These are phyloP conservation scores for Ophiostoma angusticollis DNA, from an alignment of 2,329 filamentous ascomycete genomes.

Conservation along the genomic window DNA sequence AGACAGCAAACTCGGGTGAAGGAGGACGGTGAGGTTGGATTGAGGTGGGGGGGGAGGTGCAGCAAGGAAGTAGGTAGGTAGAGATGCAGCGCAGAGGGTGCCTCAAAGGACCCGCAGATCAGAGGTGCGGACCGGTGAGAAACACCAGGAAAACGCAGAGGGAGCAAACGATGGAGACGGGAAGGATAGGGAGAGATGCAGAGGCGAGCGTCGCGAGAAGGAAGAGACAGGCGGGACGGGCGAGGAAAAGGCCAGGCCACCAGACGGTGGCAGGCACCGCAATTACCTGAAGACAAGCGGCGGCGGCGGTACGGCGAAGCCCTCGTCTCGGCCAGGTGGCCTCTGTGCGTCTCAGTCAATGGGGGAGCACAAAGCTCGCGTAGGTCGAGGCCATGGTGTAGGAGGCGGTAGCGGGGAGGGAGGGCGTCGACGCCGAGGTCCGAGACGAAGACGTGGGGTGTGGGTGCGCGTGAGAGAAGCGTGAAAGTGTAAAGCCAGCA, in stretches of 20 bases:
- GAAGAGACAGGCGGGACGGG: not conserved
- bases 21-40: not conserved
- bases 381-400: slow-evolving; percentile 5
- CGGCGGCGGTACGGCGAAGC: not conserved
- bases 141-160: too few relatives aligned
- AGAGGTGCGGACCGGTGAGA: too few relatives aligned
- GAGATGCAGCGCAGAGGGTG: not conserved
- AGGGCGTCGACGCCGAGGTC: not conserved
- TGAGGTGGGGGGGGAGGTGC: not conserved
- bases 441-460: not conserved
- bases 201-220: not conserved
- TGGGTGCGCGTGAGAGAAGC: too few relatives aligned
- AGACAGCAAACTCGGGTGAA: not conserved
- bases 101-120: too few relatives aligned
- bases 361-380: slow-evolving; percentile 13
- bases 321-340: slow-evolving; percentile 1
- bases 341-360: slow-evolving; percentile 9
- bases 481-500: too few relatives aligned
- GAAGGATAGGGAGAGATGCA: not conserved
- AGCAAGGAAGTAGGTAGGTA: not conserved
- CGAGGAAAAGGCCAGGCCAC: not conserved
- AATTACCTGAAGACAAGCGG: too few relatives aligned
- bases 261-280: too few relatives aligned
- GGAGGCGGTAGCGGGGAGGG: not conserved
- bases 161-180: too few relatives aligned